These are phyloP conservation scores for Miscanthus sacchariflorus DNA, from an alignment of 202 grass and related monocot species.

Conservation along the genomic window DNA sequence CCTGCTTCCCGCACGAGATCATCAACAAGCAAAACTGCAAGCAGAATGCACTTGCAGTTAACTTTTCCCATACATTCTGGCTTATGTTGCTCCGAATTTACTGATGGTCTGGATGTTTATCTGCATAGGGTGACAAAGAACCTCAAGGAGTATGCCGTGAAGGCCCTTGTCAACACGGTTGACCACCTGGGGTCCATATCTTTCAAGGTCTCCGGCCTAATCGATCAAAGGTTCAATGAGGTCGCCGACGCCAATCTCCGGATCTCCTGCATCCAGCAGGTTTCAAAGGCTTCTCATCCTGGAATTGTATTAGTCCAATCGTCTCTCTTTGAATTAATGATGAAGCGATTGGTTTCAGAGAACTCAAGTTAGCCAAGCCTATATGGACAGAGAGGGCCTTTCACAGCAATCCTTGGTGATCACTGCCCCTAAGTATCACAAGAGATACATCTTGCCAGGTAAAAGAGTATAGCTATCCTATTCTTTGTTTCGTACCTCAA, in stretches of 20 bases:
- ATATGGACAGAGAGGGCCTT: conserved; percentile 75
- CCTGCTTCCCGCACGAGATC: not conserved
- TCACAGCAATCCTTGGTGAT: conserved; percentile 83
- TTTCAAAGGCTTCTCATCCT: conserved; percentile 39
- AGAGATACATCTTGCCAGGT: conserved; percentile 84
- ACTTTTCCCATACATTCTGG: not conserved
- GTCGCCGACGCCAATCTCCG: conserved; percentile 53
- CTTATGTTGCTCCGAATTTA: not conserved
- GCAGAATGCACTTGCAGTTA: conserved; percentile 13
- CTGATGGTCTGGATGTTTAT: not conserved
- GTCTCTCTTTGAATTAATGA: not conserved
- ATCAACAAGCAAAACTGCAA: conserved; percentile 4
- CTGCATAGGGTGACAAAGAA: conserved; percentile 66
- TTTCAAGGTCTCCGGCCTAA: conserved; percentile 78
- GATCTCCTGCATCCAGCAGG: conserved; percentile 77
- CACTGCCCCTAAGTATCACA: conserved; percentile 83
- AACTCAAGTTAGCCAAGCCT: conserved; percentile 67
- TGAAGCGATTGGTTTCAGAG: conserved; percentile 57
- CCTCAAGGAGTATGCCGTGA: conserved; percentile 83
- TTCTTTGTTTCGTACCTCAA: not conserved
- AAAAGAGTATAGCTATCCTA: not conserved
- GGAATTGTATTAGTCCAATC: not conserved
- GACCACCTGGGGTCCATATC: conserved; percentile 95
- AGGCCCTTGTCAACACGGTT: conserved; percentile 90
- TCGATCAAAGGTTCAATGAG: conserved; percentile 67